Conservation (phyloP, 306 rosid species). For the Fragaria ananassa region DNA sequence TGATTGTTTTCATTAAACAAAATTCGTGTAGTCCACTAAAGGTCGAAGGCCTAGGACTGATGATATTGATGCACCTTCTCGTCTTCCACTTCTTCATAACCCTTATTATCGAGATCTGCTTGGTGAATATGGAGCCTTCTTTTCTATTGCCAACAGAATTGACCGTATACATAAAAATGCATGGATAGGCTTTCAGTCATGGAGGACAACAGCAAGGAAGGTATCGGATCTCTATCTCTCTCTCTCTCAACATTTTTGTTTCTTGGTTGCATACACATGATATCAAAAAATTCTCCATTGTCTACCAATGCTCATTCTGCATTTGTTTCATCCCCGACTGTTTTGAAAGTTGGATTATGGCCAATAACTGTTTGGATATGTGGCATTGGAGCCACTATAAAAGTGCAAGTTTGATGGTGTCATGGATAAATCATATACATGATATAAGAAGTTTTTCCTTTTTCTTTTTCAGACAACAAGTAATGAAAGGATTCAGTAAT, state of each 20-base stretch:
- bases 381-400: background rate
- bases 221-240: slow-evolving; percentile 29
- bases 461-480: background rate
- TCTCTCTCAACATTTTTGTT: background rate
- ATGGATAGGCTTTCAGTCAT: slow-evolving; percentile 98
- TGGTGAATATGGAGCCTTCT: slow-evolving; percentile 85
- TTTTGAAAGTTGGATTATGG: slow-evolving; percentile 1
- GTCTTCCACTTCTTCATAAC: slow-evolving; percentile 73
- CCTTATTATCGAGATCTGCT: slow-evolving; percentile 82
- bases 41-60: slow-evolving; percentile 78
- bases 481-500: background rate
- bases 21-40: slow-evolving; percentile 64
- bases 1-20: slow-evolving; percentile 13
- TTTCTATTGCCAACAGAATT: slow-evolving; percentile 77
- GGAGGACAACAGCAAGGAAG: slow-evolving; percentile 97
- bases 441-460: background rate
- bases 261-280: background rate
- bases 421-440: background rate
- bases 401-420: background rate
- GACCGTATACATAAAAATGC: slow-evolving; percentile 94
- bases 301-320: background rate
- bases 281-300: background rate
- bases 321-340: background rate
- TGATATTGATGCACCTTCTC: slow-evolving; percentile 87
- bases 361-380: background rate